phyloP scores from a whole-genome alignment of 495 filamentous ascomycete genomes.

The Aspergillus incahuasiensis region DNA sequence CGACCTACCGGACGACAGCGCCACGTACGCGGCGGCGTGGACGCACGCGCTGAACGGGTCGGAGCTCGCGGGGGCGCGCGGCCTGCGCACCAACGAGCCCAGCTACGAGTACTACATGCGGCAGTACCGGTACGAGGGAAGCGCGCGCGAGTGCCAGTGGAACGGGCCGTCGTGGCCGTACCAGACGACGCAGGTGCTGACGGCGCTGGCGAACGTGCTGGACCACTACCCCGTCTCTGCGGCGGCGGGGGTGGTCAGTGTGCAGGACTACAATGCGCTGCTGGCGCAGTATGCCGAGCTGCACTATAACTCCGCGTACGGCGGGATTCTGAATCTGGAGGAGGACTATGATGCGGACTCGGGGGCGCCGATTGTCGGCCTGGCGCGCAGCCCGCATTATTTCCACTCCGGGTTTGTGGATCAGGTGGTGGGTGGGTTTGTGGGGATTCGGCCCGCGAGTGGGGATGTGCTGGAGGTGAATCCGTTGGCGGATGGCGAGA shows the following conservation, averaged over 20 bases:
- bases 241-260: conserved; percentile 11
- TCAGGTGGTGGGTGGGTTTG: conserved; percentile 23
- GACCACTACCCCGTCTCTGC: conserved; percentile 25
- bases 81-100: conserved; percentile 27
- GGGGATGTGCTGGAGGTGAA: conserved; percentile 28
- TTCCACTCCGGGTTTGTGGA: conserved; percentile 31
- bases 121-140: conserved; percentile 25
- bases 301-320: conserved; percentile 23
- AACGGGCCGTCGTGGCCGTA: conserved; percentile 31
- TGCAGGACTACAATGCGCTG: conserved; percentile 22
- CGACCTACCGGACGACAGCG: conserved; percentile 24
- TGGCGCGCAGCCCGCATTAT: conserved; percentile 26
- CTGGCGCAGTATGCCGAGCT: conserved; percentile 24
- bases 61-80: conserved; percentile 21
- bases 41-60: conserved; percentile 15
- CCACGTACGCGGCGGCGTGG: conserved; percentile 20
- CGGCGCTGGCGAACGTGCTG: conserved; percentile 26
- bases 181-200: conserved; percentile 26
- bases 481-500: conserved; percentile 17
- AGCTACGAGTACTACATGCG: conserved; percentile 31
- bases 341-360: conserved; percentile 29
- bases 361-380: conserved; percentile 21
- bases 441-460: conserved; percentile 24
- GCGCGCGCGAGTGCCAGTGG: conserved; percentile 29
- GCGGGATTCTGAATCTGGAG: conserved; percentile 24